A percentile compares a stretch with the other conserved stretches of the same genome.
These are phyloP conservation scores for Tetrahymena thermophila DNA, from an alignment of 73 alveolate species.

Conservation along the genomic window DNA sequence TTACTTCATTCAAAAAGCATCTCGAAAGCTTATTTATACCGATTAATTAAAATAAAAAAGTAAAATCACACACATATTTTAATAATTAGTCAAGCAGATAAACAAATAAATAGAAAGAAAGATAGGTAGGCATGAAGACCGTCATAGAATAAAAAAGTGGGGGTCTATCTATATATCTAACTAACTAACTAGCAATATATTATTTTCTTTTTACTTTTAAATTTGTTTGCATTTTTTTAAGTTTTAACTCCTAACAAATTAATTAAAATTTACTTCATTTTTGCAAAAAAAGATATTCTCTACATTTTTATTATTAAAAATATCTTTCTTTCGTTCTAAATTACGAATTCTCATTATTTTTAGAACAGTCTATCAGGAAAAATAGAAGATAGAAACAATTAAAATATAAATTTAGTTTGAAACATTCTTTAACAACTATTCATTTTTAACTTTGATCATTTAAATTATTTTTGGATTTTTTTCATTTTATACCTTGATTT, in stretches of 20 bases:
- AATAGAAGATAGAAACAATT: background rate
- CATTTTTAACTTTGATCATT: background rate
- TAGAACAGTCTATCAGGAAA: background rate
- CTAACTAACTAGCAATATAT: too few species aligned
- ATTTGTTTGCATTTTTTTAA: background rate
- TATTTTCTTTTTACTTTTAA: background rate
- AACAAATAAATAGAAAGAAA: too few species aligned
- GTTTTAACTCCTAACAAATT: background rate
- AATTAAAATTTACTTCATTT: background rate
- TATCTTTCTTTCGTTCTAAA: background rate
- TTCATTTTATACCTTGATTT: background rate
- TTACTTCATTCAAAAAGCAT: background rate
- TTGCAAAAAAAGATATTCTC: background rate
- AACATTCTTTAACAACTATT: background rate
- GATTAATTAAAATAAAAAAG: background rate
- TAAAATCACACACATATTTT: background rate
- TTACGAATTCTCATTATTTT: background rate
- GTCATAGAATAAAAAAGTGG: background rate
- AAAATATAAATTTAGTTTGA: background rate
- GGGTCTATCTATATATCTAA: background rate
- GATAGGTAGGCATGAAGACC: too few species aligned
- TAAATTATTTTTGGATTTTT: background rate
- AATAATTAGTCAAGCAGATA: too few species aligned
- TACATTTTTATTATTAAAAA: background rate
- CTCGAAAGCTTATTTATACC: background rate